A percentile compares a stretch with the other conserved stretches of the same genome.
Evolutionary conservation across 306 rosid species (phyloP).

Genomic region (Herpetospermum pedunculosum): DNA sequence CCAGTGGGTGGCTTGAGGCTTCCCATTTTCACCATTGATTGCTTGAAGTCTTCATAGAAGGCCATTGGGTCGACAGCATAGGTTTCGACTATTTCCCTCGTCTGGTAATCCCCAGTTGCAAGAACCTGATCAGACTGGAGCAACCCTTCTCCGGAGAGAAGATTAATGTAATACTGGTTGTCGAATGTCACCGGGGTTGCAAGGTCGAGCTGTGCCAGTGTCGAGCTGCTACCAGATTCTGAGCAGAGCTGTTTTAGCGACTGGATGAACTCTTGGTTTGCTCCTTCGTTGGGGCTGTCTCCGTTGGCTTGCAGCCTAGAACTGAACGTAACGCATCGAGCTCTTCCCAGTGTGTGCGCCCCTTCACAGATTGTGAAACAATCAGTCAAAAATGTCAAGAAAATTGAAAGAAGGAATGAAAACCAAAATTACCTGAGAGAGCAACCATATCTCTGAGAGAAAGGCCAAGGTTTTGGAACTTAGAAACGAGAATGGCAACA

Average conservation of each 20-base stretch:
- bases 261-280: constrained; percentile 36
- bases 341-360: constrained; percentile 76
- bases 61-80: constrained; percentile 32
- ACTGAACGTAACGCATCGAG: constrained; percentile 59
- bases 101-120: constrained; percentile 27
- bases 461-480: constrained; percentile 60
- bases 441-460: constrained; percentile 59
- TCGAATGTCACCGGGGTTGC: constrained; percentile 69
- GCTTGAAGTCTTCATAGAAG: constrained; percentile 58
- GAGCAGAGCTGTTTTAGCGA: constrained; percentile 56
- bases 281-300: constrained; percentile 5
- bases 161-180: constrained; percentile 65
- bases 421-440: constrained; percentile 44
- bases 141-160: constrained; percentile 62
- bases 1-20: constrained; percentile 27
- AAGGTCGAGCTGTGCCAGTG: constrained; percentile 48
- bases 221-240: constrained; percentile 13
- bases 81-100: constrained; percentile 41
- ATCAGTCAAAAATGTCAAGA: not conserved
- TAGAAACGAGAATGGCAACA: constrained; percentile 37
- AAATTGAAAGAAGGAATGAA: not conserved
- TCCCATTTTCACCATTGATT: constrained; percentile 70
- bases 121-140: constrained; percentile 68
- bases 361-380: constrained; percentile 20
- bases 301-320: constrained; percentile 33